Conservation (phyloP, 139 green algal genomes). For the Chlorella vulgaris region DNA sequence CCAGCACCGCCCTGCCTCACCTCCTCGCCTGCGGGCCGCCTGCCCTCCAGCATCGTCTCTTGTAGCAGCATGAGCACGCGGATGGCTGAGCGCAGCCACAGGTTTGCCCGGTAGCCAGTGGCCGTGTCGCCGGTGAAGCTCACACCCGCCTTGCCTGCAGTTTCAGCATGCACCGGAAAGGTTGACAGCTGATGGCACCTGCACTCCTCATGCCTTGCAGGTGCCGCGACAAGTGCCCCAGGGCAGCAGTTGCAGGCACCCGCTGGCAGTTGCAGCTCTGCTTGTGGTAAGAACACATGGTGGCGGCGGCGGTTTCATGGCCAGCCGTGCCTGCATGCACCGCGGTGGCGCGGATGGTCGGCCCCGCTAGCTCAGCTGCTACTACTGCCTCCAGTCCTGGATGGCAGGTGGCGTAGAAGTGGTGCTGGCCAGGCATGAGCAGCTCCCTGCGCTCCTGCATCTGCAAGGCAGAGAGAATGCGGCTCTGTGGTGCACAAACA, state of each 20-base stretch:
- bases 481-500: too few species aligned
- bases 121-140: constrained; percentile 50
- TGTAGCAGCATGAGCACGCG: constrained; percentile 73
- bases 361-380: constrained; percentile 62
- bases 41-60: constrained; percentile 56
- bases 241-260: neutral
- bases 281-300: too few species aligned
- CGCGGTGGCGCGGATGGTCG: constrained; percentile 48
- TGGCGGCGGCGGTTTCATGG: too few species aligned
- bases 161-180: neutral
- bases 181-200: too few species aligned
- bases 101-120: constrained; percentile 69
- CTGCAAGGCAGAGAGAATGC: too few species aligned
- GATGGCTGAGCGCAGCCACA: constrained; percentile 76
- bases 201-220: too few species aligned
- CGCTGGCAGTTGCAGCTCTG: too few species aligned
- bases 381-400: constrained; percentile 83
- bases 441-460: constrained; percentile 3
- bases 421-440: neutral
- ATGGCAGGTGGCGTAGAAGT: constrained; percentile 81
- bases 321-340: constrained; percentile 16
- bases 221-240: too few species aligned
- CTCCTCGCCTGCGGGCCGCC: constrained; percentile 41
- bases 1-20: constrained; percentile 1
- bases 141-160: constrained; percentile 55